Conservation (phyloP, 1,284 basidiomycete species). For the Phaffia rhodozyma region DNA sequence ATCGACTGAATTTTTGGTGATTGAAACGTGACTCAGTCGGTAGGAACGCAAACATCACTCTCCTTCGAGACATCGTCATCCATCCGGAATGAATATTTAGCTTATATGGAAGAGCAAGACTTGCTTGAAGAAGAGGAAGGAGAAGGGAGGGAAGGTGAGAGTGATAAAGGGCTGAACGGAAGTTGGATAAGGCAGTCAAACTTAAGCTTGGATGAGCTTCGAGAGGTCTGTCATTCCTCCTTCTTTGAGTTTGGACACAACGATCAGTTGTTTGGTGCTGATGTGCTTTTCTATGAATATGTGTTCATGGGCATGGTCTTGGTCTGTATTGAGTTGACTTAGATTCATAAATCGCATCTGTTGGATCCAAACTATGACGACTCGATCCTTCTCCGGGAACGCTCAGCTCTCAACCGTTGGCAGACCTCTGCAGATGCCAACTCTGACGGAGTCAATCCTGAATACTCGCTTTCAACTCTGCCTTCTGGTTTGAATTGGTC, state of each 20-base stretch:
- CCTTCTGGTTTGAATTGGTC: background rate
- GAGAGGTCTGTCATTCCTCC: background rate
- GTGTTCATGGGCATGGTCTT: background rate
- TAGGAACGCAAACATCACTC: conserved; percentile 15
- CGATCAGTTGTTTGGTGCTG: background rate
- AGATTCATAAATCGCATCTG: conserved; percentile 12
- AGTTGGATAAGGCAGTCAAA: background rate
- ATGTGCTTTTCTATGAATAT: background rate
- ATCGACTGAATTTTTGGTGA: too few relatives aligned
- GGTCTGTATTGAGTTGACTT: background rate
- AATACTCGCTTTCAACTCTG: background rate
- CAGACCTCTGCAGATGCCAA: background rate
- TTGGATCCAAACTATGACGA: conserved; percentile 17
- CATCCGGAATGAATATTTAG: conserved; percentile 13
- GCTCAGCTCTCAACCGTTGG: conserved; percentile 7
- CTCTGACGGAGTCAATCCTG: background rate
- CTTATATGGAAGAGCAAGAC: conserved; percentile 12
- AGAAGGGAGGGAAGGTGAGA: background rate
- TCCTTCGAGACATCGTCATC: conserved; percentile 18
- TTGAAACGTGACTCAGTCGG: background rate
- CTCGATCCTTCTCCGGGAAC: conserved; percentile 5
- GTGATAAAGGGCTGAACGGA: background rate
- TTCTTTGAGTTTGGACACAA: background rate
- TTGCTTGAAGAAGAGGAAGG: conserved; percentile 1
- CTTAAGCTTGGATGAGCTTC: background rate